These are phyloP conservation scores for Tetrahymena borealis DNA, from an alignment of 73 alveolate genomes.

Conservation along the genomic window DNA sequence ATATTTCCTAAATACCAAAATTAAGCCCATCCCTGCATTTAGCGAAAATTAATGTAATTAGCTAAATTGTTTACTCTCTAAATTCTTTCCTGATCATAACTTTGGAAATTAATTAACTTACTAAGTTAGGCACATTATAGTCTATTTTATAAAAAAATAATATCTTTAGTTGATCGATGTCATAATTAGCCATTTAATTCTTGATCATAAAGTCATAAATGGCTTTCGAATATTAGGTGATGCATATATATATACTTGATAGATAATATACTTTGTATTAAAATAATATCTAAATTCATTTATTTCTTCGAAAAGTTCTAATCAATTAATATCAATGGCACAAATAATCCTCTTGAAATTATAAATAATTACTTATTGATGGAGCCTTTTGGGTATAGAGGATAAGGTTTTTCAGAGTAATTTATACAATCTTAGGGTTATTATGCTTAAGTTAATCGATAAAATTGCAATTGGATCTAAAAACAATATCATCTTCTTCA, in stretches of 20 bases:
- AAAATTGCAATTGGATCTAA: background rate
- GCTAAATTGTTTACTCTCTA: background rate
- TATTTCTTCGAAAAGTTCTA: too few species aligned
- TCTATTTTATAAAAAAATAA: background rate
- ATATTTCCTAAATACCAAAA: background rate
- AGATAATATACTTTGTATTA: too few species aligned
- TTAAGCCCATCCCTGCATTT: background rate
- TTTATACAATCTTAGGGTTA: background rate
- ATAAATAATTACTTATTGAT: background rate
- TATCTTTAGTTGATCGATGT: too few species aligned
- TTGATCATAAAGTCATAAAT: too few species aligned
- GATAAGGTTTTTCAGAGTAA: background rate
- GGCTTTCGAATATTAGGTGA: too few species aligned
- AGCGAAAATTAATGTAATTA: background rate
- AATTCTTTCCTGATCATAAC: background rate
- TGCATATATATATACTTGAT: too few species aligned
- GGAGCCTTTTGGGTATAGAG: background rate
- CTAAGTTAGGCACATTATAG: background rate
- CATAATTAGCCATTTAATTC: too few species aligned
- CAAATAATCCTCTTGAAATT: too few species aligned
- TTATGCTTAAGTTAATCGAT: background rate
- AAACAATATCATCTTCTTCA: background rate
- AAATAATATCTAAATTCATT: too few species aligned
- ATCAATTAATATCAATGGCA: too few species aligned
- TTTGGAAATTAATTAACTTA: background rate